Conservation (phyloP, 2,329 filamentous ascomycete species). For the Xylaria sp. region DNA sequence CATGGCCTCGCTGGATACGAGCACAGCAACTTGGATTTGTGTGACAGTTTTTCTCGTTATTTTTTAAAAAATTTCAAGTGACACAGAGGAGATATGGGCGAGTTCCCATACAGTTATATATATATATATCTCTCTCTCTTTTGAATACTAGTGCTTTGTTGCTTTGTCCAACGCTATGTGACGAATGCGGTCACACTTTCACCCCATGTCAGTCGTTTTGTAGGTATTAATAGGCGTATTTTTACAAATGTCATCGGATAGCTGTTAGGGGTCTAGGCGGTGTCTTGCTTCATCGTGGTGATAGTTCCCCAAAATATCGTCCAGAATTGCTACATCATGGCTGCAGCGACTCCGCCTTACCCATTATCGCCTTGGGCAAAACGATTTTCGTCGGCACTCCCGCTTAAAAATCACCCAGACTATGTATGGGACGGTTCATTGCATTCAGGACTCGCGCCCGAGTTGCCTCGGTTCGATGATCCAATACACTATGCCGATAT, state of each 20-base stretch:
- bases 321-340: neutral
- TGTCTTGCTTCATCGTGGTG: neutral
- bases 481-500: slow-evolving; percentile 13
- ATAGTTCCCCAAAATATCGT: neutral
- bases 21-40: too few species aligned
- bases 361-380: slow-evolving; percentile 18
- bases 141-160: neutral
- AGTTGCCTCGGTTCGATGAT: slow-evolving; percentile 11
- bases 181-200: slow-evolving; percentile 13
- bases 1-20: too few species aligned
- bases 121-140: neutral
- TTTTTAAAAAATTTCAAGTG: too few species aligned
- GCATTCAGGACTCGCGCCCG: slow-evolving; percentile 19
- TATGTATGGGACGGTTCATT: neutral
- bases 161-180: slow-evolving; percentile 4
- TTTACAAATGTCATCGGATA: neutral
- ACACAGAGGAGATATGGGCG: too few species aligned
- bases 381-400: neutral
- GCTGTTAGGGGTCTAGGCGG: too few species aligned
- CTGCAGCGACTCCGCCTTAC: neutral
- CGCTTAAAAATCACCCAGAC: neutral
- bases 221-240: neutral
- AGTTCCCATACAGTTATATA: too few species aligned
- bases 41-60: too few species aligned
- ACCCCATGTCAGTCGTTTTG: neutral